Base-by-base conservation (phyloP, 1,284 basidiomycete species). In the Sporisorium sorghi region DNA sequence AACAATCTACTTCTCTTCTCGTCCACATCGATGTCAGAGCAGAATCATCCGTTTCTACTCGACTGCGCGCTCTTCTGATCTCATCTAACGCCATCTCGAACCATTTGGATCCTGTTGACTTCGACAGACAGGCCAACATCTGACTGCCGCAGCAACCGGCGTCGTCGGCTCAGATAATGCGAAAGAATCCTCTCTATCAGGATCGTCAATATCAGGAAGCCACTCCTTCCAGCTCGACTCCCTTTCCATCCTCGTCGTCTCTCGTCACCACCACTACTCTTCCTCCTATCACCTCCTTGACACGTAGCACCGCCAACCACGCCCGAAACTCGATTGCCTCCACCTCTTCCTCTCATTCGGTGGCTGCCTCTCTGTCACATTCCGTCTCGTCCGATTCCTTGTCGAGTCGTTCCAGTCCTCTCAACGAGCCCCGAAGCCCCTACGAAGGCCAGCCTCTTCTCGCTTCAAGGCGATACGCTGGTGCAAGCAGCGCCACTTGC, bases 391-490 rank as follows among this genome's bases (percentile, higher is more conserved):
- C 67, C 15, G 44, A 30, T 19, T 60, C 67, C 17, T 44, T 26
- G 3, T 48, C 49, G 1, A 57, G 52, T 24, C 57, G 53, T 26
- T 59, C 67, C 7, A 63, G 52, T 28, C 56, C 56, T n/a, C 61
- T 24, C 24, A 53, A 60, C 26, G 67, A 70, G 32, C 67, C 67
- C 3, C 48, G 26, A 10, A 70, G 67, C 33, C 67, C 67, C 10
- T 19, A 43, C 52, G 61, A 70, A 49, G 67, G 67, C 9, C 61
- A 70, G 19, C 60, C 67, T 53, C 49, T 64, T n/a, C 42, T 64
- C 35, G 6, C n/a, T 5, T 24, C 49, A 2, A 51, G 52, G 9
- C 55, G 55, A 19, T 52, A 44, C 57, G 4, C 35, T 35, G 30
- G 32, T 21, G n/a, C n/a, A n/a, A n/a, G n/a, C n/a, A 6, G 42